Conservation (phyloP, 1,284 basidiomycete species). For the Sutorius eximius region DNA sequence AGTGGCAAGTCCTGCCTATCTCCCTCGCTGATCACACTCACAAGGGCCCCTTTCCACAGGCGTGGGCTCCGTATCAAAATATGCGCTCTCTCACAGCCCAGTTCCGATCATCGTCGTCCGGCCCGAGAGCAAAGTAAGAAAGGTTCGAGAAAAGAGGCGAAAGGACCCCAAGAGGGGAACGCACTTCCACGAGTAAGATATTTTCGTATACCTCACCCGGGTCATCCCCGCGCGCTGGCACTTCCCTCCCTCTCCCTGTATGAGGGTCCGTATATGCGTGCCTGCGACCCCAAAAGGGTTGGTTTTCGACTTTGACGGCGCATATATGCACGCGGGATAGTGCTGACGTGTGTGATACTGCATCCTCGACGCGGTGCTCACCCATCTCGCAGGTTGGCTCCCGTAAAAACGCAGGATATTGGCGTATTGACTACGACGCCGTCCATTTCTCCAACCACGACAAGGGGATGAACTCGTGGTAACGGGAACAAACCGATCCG, state of each 20-base stretch:
- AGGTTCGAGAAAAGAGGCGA: conserved; percentile 77
- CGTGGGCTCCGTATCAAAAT: conserved; percentile 44
- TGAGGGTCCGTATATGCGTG: neutral
- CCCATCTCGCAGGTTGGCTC: conserved; percentile 12
- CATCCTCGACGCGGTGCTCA: conserved; percentile 3
- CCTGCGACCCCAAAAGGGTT: too few relatives aligned
- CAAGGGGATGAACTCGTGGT: conserved; percentile 16
- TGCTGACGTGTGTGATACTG: neutral
- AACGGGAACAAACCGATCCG: too few relatives aligned
- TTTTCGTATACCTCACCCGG: neutral
- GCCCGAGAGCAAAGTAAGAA: conserved; percentile 82
- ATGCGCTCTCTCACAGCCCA: conserved; percentile 86
- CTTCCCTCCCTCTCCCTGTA: neutral
- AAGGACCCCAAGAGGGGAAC: conserved; percentile 83
- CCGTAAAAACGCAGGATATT: conserved; percentile 9
- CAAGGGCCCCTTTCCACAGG: neutral
- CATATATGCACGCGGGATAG: neutral
- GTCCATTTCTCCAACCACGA: conserved; percentile 12
- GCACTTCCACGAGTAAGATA: conserved; percentile 62
- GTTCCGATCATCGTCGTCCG: conserved; percentile 92
- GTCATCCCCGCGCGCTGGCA: neutral
- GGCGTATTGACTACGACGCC: conserved; percentile 8
- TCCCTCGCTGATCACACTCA: neutral
- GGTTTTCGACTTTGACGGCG: neutral
- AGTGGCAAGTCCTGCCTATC: conserved; percentile 58